Evolutionary conservation across 1,284 basidiomycete genomes (phyloP).

Genomic region (Sporisorium sorghi): DNA sequence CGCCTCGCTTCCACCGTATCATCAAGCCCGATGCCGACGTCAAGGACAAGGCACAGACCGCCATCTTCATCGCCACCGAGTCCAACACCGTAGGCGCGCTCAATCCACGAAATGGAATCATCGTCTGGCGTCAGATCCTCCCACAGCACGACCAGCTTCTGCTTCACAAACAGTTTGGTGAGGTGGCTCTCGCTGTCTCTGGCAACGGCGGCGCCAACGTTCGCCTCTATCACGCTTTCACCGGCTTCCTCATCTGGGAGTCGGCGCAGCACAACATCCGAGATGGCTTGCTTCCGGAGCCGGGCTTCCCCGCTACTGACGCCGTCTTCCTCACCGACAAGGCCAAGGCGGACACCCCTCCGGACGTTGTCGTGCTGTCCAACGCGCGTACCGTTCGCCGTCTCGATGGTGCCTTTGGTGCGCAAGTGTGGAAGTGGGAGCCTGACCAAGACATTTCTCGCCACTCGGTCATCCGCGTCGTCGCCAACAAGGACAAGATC

Average conservation of each 20-base stretch:
- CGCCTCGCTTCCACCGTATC: slow-evolving; percentile 69
- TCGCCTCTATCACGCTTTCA: slow-evolving; percentile 77
- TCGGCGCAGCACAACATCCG: slow-evolving; percentile 60
- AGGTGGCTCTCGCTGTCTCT: slow-evolving; percentile 75
- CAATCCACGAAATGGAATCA: slow-evolving; percentile 77
- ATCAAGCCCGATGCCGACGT: slow-evolving; percentile 57
- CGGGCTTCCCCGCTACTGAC: slow-evolving; percentile 46
- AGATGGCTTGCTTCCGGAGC: slow-evolving; percentile 43
- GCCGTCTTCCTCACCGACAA: slow-evolving; percentile 51
- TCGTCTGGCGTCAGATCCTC: slow-evolving; percentile 85
- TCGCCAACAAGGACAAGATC: slow-evolving; percentile 45
- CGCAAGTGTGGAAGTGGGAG: slow-evolving; percentile 40
- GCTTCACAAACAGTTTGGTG: slow-evolving; percentile 76
- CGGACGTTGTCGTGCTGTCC: slow-evolving; percentile 52
- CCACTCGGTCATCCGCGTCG: slow-evolving; percentile 35
- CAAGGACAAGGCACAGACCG: slow-evolving; percentile 70
- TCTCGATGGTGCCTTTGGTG: slow-evolving; percentile 31
- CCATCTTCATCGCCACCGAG: slow-evolving; percentile 78
- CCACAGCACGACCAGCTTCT: slow-evolving; percentile 79
- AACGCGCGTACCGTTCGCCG: slow-evolving; percentile 51
- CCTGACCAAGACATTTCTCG: slow-evolving; percentile 35
- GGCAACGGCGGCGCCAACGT: slow-evolving; percentile 79
- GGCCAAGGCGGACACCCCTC: slow-evolving; percentile 11
- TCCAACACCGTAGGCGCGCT: slow-evolving; percentile 84
- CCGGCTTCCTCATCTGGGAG: slow-evolving; percentile 80